Percentiles rank a stretch among this genome's conserved stretches.
phyloP scores from a whole-genome alignment of 2,329 filamentous ascomycete genomes.

The Colletotrichum abscissum region DNA sequence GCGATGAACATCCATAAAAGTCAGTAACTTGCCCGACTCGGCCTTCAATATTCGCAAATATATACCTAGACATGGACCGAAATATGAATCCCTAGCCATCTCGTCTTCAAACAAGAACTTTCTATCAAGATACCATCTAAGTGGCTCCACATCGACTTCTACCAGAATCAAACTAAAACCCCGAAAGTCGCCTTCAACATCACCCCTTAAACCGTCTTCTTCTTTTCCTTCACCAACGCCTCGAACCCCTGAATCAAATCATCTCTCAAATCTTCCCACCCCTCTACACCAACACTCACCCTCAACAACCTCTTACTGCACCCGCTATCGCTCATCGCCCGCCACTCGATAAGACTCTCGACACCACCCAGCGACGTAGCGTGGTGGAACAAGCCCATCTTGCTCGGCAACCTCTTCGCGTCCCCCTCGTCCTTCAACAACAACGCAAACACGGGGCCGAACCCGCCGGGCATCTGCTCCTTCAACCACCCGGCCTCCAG shows the following conservation, averaged over 20 bases:
- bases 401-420: constrained; percentile 80
- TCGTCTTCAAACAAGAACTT: too few species aligned
- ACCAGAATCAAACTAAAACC: background rate
- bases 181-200: background rate
- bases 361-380: constrained; percentile 94
- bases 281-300: constrained; percentile 89
- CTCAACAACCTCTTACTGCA: constrained; percentile 81
- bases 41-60: too few species aligned
- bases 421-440: constrained; percentile 68
- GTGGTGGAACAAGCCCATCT: constrained; percentile 88
- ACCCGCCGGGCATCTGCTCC: constrained; percentile 92
- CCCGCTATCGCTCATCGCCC: constrained; percentile 82
- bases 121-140: background rate
- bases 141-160: background rate
- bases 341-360: constrained; percentile 97
- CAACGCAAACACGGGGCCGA: constrained; percentile 88
- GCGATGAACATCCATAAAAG: too few species aligned
- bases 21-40: too few species aligned
- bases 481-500: constrained; percentile 75
- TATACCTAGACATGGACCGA: too few species aligned
- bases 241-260: constrained; percentile 78
- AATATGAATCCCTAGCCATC: too few species aligned
- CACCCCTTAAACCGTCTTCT: background rate
- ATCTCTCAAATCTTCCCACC: constrained; percentile 82
- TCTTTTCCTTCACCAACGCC: constrained; percentile 56